A percentile compares a stretch with the other conserved stretches of the same genome.
Conservation (phyloP, 2,329 filamentous ascomycete species). For the Colletotrichum endophyticum region DNA sequence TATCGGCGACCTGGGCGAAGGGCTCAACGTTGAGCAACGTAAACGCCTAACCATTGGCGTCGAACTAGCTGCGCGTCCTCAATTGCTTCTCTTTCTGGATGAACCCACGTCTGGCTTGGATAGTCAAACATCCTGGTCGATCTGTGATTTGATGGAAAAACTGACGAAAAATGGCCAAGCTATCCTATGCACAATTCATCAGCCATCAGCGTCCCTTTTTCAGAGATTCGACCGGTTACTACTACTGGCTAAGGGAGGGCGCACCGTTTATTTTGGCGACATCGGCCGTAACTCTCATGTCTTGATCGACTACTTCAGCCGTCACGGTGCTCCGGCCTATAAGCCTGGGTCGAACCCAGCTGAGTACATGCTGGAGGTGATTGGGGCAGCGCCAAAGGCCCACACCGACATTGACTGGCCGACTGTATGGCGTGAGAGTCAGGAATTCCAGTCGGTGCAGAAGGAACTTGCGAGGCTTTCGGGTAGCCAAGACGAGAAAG, state of each 20-base stretch:
- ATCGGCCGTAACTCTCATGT: conserved; percentile 53
- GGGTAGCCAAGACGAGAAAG: conserved; percentile 1
- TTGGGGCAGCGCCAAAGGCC: conserved; percentile 43
- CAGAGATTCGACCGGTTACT: conserved; percentile 20
- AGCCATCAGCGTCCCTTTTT: conserved; percentile 20
- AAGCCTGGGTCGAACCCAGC: conserved; percentile 55
- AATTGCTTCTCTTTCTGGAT: conserved; percentile 75
- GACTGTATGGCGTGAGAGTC: conserved; percentile 45
- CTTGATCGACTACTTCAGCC: conserved; percentile 57
- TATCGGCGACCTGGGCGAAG: conserved; percentile 70
- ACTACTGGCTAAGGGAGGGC: conserved; percentile 20
- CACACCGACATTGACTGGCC: conserved; percentile 54
- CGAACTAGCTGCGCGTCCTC: conserved; percentile 76
- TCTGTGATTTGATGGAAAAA: conserved; percentile 73
- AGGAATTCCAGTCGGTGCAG: conserved; percentile 35
- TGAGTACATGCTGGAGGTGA: conserved; percentile 47
- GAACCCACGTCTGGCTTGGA: conserved; percentile 81
- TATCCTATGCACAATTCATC: conserved; percentile 32
- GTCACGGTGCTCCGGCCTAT: conserved; percentile 51
- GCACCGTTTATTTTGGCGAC: conserved; percentile 58
- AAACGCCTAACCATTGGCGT: conserved; percentile 76
- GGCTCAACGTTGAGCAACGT: conserved; percentile 45
- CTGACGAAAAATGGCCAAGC: conserved; percentile 55
- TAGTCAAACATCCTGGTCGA: conserved; percentile 77
- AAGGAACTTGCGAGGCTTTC: not conserved